These are phyloP conservation scores for Ceratocystis lukuohia DNA, from an alignment of 2,329 filamentous ascomycete genomes.

Conservation along the genomic window DNA sequence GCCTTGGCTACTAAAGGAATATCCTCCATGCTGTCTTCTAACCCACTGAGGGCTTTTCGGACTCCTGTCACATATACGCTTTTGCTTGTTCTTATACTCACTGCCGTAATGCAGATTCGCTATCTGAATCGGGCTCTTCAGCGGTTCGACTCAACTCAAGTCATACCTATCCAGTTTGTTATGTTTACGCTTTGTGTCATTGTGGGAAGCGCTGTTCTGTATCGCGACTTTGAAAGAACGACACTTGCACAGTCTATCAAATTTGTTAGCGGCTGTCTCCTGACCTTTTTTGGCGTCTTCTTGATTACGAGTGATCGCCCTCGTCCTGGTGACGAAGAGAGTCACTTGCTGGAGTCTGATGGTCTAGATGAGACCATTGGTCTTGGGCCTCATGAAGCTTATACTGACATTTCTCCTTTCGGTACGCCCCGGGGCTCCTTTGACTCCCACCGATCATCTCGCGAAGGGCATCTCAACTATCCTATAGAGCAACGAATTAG, in stretches of 20 bases:
- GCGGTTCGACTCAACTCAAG: constrained; percentile 90
- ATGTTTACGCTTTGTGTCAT: constrained; percentile 94
- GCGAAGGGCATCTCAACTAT: constrained; percentile 35
- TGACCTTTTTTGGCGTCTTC: constrained; percentile 96
- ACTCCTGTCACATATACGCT: constrained; percentile 86
- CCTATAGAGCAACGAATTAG: constrained; percentile 28
- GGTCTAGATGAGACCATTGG: constrained; percentile 52
- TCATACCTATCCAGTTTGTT: constrained; percentile 96
- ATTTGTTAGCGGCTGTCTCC: constrained; percentile 76
- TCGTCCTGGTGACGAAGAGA: constrained; percentile 41
- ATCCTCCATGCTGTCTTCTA: constrained; percentile 85
- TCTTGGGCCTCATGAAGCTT: constrained; percentile 34
- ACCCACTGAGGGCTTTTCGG: constrained; percentile 73
- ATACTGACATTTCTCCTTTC: constrained; percentile 17
- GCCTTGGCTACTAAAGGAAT: constrained; percentile 92
- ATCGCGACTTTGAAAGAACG: constrained; percentile 85
- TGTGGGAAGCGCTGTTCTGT: constrained; percentile 80
- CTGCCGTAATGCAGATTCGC: constrained; percentile 91
- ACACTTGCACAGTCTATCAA: constrained; percentile 60
- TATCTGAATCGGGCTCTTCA: constrained; percentile 84
- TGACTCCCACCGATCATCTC: constrained; percentile 30
- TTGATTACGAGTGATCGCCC: constrained; percentile 79
- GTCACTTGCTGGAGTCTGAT: constrained; percentile 39
- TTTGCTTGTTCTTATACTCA: constrained; percentile 63
- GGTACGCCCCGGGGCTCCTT: constrained; percentile 11